Percentiles rank a stretch among this genome's conserved stretches.
These are phyloP conservation scores for Collybia sordida DNA, from an alignment of 768 basidiomycete species.

Conservation along the genomic window DNA sequence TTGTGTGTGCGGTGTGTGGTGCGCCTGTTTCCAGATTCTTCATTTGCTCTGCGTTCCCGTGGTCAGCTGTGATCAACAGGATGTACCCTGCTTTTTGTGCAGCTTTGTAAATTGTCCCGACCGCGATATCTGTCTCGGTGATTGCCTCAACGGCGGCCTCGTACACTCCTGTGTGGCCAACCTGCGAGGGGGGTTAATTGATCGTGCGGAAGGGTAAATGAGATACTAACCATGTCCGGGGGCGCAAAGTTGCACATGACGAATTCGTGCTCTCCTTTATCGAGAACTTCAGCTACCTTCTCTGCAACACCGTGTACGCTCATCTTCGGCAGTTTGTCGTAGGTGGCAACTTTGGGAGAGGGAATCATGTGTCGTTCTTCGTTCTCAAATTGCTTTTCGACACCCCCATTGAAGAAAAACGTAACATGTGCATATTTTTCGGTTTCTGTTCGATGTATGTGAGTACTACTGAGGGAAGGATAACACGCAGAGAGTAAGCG, in stretches of 20 bases:
- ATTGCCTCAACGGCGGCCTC: slow-evolving; percentile 92
- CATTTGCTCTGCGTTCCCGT: slow-evolving; percentile 97
- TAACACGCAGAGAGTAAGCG: background rate
- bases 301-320: slow-evolving; percentile 85
- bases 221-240: slow-evolving; percentile 79
- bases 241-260: slow-evolving; percentile 99
- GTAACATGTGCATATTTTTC: slow-evolving; percentile 98
- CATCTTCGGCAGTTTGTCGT: slow-evolving; percentile 91
- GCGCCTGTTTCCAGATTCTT: slow-evolving; percentile 77
- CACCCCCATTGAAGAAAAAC: slow-evolving; percentile 97
- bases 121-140: slow-evolving; percentile 84
- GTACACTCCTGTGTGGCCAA: slow-evolving; percentile 90
- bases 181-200: slow-evolving; percentile 33
- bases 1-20: slow-evolving; percentile 91
- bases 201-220: background rate
- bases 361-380: slow-evolving; percentile 89
- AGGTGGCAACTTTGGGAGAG: slow-evolving; percentile 92
- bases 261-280: slow-evolving; percentile 71
- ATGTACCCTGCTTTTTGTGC: slow-evolving; percentile 86
- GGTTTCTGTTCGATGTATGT: slow-evolving; percentile 55
- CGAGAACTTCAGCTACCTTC: slow-evolving; percentile 87
- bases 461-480: background rate
- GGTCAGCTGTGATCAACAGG: slow-evolving; percentile 87
- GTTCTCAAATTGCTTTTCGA: slow-evolving; percentile 84
- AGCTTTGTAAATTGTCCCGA: slow-evolving; percentile 84